Conservation (phyloP, 306 rosid genomes). For the Spatholobus suberectus region DNA sequence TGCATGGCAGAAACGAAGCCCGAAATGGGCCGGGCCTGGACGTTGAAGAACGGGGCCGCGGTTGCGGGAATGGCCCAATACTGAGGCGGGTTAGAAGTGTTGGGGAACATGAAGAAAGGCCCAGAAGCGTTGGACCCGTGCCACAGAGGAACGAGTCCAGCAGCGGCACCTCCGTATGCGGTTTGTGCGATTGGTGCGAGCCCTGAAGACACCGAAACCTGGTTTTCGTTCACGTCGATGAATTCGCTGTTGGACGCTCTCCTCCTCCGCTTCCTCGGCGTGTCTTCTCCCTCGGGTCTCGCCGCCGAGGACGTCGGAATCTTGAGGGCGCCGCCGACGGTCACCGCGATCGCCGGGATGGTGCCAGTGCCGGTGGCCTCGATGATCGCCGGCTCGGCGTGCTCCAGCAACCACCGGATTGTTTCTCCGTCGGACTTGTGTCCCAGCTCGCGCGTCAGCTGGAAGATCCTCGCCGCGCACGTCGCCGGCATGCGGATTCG, state of each 20-base stretch:
- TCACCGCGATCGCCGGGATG: conserved; percentile 83
- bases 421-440: conserved; percentile 94
- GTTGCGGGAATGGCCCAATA: conserved; percentile 75
- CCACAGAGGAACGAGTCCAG: conserved; percentile 69
- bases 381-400: conserved; percentile 73
- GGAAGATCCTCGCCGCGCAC: conserved; percentile 86
- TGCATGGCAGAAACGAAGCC: conserved; percentile 61
- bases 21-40: conserved; percentile 70
- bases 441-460: conserved; percentile 80
- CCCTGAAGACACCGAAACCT: conserved; percentile 63
- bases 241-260: conserved; percentile 58
- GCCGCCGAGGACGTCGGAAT: conserved; percentile 80
- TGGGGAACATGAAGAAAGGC: conserved; percentile 75
- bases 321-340: conserved; percentile 76
- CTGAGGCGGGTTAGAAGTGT: conserved; percentile 55
- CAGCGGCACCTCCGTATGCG: conserved; percentile 34
- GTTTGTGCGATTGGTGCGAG: conserved; percentile 65
- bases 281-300: conserved; percentile 62
- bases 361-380: conserved; percentile 91
- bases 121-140: conserved; percentile 50
- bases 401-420: conserved; percentile 83
- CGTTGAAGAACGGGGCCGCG: conserved; percentile 53
- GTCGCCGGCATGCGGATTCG: conserved; percentile 87
- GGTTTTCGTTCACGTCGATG: conserved; percentile 53
- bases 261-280: conserved; percentile 54